These are phyloP conservation scores for Arthrinium phaeospermum DNA, from an alignment of 2,329 filamentous ascomycete species.

Conservation along the genomic window DNA sequence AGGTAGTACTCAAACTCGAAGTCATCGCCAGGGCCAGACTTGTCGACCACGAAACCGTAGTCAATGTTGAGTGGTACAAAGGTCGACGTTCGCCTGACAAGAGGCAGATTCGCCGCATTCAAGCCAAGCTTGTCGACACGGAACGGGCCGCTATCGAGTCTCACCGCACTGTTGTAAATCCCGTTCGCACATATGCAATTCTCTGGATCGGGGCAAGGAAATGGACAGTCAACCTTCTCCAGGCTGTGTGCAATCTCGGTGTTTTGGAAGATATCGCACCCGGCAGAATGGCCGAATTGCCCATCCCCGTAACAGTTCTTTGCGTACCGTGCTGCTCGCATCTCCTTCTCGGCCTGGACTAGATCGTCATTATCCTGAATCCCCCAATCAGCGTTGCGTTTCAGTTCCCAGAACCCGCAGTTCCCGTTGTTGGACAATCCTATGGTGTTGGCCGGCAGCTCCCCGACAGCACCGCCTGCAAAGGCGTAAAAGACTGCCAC, in stretches of 20 bases:
- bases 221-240: neutral
- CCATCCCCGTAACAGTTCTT: neutral
- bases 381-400: neutral
- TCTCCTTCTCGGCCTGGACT: neutral
- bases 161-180: neutral
- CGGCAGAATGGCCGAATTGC: neutral
- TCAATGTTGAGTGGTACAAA: neutral
- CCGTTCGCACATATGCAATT: neutral
- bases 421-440: neutral
- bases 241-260: neutral
- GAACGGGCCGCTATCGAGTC: neutral
- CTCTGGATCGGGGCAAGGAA: neutral
- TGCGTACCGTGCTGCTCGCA: neutral
- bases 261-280: neutral
- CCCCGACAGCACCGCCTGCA: neutral
- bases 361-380: neutral
- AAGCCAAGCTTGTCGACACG: neutral
- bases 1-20: neutral
- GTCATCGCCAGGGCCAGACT: neutral
- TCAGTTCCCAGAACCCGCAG: neutral
- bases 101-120: neutral
- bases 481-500: neutral
- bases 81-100: constrained; percentile 1
- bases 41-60: neutral
- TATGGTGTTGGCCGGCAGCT: neutral